Base-by-base conservation (phyloP, 1,284 basidiomycete species). In the Puccinia coronata region DNA sequence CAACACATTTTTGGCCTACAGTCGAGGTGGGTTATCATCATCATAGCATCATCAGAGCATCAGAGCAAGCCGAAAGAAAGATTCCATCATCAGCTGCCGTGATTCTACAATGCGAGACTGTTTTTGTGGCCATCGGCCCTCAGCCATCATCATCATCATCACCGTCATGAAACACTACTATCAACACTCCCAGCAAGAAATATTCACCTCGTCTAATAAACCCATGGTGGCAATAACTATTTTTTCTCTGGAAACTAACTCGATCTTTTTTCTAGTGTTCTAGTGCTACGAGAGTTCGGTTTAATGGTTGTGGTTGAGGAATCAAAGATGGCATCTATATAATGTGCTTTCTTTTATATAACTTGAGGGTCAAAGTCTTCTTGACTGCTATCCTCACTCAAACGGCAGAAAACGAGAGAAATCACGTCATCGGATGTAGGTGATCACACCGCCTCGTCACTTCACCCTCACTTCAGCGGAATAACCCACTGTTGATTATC, bases 161-260 rank as follows among this genome's bases (percentile, higher is more conserved):
- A n/a, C n/a, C n/a, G n/a, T n/a, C n/a, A n/a, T n/a, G n/a, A n/a
- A n/a, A n/a, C n/a, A n/a, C n/a, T n/a, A n/a, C n/a, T n/a, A n/a
- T 11, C 61, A 41, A 23, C 36, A 23, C 34, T 65, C 20, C 20
- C 18, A 39, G 41, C n/a, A 65, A 65, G 12, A 65, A 41, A 65
- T 49, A 70, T 28, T 70, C 39, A 70, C 67, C 41, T 70, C 43
- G n/a, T 70, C 67, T 70, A 70, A 25, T 51, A 70, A 70, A 16
- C 67, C 67, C 67, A 70, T 70, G 18, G 20, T 65, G 2, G 9
- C 31, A 20, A 51, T 51, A 9, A 51, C 4, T n/a, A n/a, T n/a
- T n/a, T n/a, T 4, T 51, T 20, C 49, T 57, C n/a, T 31, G 55
- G 8, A 20, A 57, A 28, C 55, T 25, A 28, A 57, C 8, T 31